A percentile compares a stretch with the other conserved stretches of the same genome.
These are phyloP conservation scores for Exobasidium cylindrosporum DNA, from an alignment of 1,284 basidiomycete genomes.

Conservation along the genomic window DNA sequence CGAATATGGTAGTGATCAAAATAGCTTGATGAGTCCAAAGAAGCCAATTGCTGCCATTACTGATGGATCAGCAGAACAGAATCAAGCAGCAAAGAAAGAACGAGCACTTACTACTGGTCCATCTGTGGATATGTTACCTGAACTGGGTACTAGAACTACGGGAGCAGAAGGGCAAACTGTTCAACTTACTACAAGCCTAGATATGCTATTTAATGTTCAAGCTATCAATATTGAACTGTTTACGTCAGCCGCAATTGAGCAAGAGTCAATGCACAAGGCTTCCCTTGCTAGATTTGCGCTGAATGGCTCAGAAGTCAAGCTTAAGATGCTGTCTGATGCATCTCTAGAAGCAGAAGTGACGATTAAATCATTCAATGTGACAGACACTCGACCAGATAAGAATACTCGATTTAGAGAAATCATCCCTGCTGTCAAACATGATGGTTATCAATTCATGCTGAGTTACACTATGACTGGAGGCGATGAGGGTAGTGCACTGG, in stretches of 20 bases:
- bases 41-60: neutral
- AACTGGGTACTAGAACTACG: slow-evolving; percentile 56
- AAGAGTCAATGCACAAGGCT: slow-evolving; percentile 68
- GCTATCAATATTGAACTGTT: slow-evolving; percentile 89
- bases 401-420: slow-evolving; percentile 86
- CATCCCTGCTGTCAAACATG: slow-evolving; percentile 83
- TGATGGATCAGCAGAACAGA: neutral
- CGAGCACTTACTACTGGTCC: slow-evolving; percentile 3
- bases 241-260: slow-evolving; percentile 66
- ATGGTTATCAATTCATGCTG: slow-evolving; percentile 91
- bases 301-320: slow-evolving; percentile 72
- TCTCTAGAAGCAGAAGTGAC: slow-evolving; percentile 82
- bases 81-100: neutral
- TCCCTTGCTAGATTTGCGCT: slow-evolving; percentile 84
- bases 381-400: slow-evolving; percentile 76
- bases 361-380: slow-evolving; percentile 84
- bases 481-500: slow-evolving; percentile 64
- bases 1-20: slow-evolving; percentile 29
- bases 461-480: slow-evolving; percentile 74
- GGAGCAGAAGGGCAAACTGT: slow-evolving; percentile 28
- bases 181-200: slow-evolving; percentile 61
- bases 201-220: slow-evolving; percentile 72
- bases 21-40: neutral
- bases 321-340: slow-evolving; percentile 80
- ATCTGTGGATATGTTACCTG: slow-evolving; percentile 59